Evolutionary conservation across 2,329 filamentous ascomycete species (phyloP).

Genomic region (Penicillium crustosum): DNA sequence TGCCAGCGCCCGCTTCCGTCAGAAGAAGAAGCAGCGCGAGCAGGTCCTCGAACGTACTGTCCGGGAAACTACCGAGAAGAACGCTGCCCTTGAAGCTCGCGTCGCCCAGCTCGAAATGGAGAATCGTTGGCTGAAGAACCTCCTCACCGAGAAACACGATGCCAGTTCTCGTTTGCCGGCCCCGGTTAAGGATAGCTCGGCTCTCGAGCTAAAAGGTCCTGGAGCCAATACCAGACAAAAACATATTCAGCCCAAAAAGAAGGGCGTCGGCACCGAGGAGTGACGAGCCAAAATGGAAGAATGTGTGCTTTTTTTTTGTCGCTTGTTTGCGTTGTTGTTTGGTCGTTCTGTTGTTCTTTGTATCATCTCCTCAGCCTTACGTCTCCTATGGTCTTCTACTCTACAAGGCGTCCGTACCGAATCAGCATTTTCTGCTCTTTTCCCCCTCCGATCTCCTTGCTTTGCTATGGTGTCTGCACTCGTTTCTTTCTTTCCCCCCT

Average conservation of each 20-base stretch:
- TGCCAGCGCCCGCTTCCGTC: conserved; percentile 81
- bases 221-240: conserved; percentile 31
- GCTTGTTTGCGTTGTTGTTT: conserved; percentile 3
- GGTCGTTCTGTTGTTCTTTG: conserved; percentile 8
- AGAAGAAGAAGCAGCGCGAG: conserved; percentile 96
- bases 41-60: conserved; percentile 78
- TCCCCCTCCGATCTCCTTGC: background rate
- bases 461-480: conserved; percentile 7
- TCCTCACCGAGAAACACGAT: conserved; percentile 77
- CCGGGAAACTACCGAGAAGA: conserved; percentile 81
- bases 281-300: conserved; percentile 22
- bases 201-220: conserved; percentile 23
- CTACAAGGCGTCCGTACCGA: background rate
- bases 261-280: conserved; percentile 38
- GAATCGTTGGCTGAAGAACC: conserved; percentile 78
- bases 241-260: conserved; percentile 43
- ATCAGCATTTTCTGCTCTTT: background rate
- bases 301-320: conserved; percentile 13
- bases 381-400: background rate
- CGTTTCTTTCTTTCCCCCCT: background rate
- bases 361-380: conserved; percentile 7
- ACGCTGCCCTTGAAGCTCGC: conserved; percentile 68
- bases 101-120: conserved; percentile 78
- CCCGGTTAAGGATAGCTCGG: conserved; percentile 23
- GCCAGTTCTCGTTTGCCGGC: conserved; percentile 26